Base-by-base conservation (phyloP, 352 stramenopile species). In the Globisporangium lucens region DNA sequence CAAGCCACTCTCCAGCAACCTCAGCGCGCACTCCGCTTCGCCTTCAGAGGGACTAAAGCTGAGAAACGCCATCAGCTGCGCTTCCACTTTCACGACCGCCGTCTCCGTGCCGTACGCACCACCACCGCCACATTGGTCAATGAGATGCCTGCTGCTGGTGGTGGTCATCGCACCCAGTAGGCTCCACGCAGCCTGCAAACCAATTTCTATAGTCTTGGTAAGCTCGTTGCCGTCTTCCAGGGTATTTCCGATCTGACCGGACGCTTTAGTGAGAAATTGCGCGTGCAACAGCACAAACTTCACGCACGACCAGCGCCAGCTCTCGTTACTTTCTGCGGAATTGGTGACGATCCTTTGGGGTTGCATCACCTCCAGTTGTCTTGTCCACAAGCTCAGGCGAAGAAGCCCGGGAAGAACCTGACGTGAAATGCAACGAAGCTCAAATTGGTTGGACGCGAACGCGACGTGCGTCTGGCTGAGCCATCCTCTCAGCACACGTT, bases 381-480 rank as follows among this genome's bases (percentile, higher is more conserved):
- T 66, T 7, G 77, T 76, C 85, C 85, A 91, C 7, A 89, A 46
- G 10, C 67, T 59, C n/a, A 93, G 53, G 2, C 80, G 71, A 62
- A 90, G 70, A 1, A 93, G 64, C 0, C 80, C 75, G 6, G 83
- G 82, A 7, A 91, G 72, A 29, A 85, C 60, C 56, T 93, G 85
- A 1, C 70, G 72, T 15, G 80, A 80, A 46, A 93, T 91, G 17
- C 85, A 73, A 9, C 78, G 78, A 33, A 93, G 76, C 56, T 93
- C 79, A 68, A 89, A 93, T 60, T 91, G 85, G 4, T 70, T 73
- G 0, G 82, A 90, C 2, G 70, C 51, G 35, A 91, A 89, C 0
- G 72, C 79, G 12, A 62, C 57, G 46, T 74, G 74, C 1, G 73
- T 82, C 33, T 90, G 78, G 10, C 36, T 9, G 12, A 88, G 58